phyloP scores from a whole-genome alignment of 169 alveolate genomes.

The Plasmodium cynomolgi region DNA sequence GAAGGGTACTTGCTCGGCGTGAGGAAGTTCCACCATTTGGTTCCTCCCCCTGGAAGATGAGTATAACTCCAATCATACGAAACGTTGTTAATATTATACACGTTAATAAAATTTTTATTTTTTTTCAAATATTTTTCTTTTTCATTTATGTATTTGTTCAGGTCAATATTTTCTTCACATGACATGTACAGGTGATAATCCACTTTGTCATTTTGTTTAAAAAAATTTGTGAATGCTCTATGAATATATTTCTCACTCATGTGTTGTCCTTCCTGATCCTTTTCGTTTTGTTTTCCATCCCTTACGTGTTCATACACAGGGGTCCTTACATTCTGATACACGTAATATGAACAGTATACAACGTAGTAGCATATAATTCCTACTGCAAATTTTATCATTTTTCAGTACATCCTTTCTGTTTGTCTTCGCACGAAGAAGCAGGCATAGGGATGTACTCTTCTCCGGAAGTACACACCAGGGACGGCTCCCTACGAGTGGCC shows the following conservation, averaged over 20 bases:
- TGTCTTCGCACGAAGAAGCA: neutral
- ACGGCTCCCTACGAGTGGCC: neutral
- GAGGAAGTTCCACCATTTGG: neutral
- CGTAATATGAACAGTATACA: slow-evolving; percentile 26
- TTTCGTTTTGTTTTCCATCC: neutral
- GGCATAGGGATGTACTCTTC: neutral
- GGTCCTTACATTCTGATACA: slow-evolving; percentile 34
- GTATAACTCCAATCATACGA: slow-evolving; percentile 14
- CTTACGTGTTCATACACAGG: slow-evolving; percentile 15
- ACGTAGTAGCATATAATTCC: slow-evolving; percentile 58
- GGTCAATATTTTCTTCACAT: slow-evolving; percentile 48
- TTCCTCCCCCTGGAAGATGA: neutral
- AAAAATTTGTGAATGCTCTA: slow-evolving; percentile 24
- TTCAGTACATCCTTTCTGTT: neutral
- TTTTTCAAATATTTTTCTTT: slow-evolving; percentile 22
- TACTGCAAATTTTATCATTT: slow-evolving; percentile 41
- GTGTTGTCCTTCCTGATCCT: neutral
- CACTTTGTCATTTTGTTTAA: slow-evolving; percentile 33
- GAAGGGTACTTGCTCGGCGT: slow-evolving; percentile 1
- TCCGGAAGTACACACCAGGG: too few species aligned
- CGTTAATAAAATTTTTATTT: slow-evolving; percentile 29
- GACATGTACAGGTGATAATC: slow-evolving; percentile 66
- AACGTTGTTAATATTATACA: slow-evolving; percentile 12
- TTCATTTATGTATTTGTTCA: slow-evolving; percentile 31
- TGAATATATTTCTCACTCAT: neutral